Conservation (phyloP, 2,329 filamentous ascomycete genomes). For the Fusarium sarcochroum region DNA sequence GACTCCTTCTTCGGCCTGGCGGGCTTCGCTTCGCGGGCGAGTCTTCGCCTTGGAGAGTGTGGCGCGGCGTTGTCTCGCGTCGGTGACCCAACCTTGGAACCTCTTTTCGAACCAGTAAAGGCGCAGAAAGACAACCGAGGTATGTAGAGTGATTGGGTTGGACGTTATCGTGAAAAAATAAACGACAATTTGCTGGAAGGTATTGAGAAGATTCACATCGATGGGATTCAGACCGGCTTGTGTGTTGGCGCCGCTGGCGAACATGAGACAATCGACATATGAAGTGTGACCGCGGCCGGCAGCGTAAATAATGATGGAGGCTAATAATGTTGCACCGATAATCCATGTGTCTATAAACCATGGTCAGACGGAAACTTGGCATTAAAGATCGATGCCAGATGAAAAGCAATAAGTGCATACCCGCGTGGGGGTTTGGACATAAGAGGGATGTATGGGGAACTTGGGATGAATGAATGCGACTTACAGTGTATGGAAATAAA, state of each 20-base stretch:
- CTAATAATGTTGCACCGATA: constrained; percentile 77
- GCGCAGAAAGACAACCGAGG: constrained; percentile 89
- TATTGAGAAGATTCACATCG: constrained; percentile 75
- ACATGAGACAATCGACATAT: constrained; percentile 92
- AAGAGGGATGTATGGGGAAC: constrained; percentile 3
- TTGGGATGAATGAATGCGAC: constrained; percentile 49
- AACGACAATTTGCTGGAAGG: constrained; percentile 80
- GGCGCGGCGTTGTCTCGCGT: constrained; percentile 76
- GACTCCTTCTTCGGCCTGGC: constrained; percentile 72
- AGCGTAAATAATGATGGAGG: constrained; percentile 83
- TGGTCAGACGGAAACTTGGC: constrained; percentile 39
- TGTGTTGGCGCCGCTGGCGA: constrained; percentile 86
- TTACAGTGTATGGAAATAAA: constrained; percentile 86
- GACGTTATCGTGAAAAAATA: constrained; percentile 80
- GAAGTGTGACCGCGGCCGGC: constrained; percentile 68
- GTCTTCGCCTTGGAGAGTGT: constrained; percentile 75
- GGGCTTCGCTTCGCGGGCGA: constrained; percentile 59
- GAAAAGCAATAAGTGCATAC: constrained; percentile 28
- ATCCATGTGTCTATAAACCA: constrained; percentile 79
- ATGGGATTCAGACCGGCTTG: constrained; percentile 93
- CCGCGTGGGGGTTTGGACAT: constrained; percentile 38
- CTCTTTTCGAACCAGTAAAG: constrained; percentile 99
- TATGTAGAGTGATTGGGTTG: constrained; percentile 88
- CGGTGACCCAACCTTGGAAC: constrained; percentile 85
- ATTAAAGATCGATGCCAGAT: constrained; percentile 11